Base-by-base conservation (phyloP, 108 stramenopile genomes). In the Skeletonema menzelii region DNA sequence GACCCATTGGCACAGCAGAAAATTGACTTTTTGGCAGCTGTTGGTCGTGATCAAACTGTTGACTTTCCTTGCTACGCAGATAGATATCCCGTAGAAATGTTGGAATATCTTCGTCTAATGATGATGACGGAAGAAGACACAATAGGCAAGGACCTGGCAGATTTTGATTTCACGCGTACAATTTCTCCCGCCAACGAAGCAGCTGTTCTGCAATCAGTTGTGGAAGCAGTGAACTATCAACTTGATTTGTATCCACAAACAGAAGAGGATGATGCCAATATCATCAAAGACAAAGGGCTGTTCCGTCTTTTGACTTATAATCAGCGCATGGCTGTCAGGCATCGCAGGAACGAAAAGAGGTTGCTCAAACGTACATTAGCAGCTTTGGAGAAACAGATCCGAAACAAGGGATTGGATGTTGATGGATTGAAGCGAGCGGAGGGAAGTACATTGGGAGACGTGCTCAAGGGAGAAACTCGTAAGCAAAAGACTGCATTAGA, bases 61-160 rank as follows among this genome's bases (percentile, higher is more conserved):
- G 95, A 94, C 55, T 98, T 98, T 61, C 97, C 96, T 8, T 91
- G 96, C 35, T 97, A 97, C 65, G 91, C 95, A 22, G 96, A 97
- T 86, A 89, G 97, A 63, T 98, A 96, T 59, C 96, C 96, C 6
- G 87, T 90, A 64, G 97, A 98, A 83, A 88, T 97, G 73, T 73
- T 98, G 58, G 94, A 98, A 85, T 98, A 93, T 76, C 84, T 97
- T 57, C 85, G 97, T n/a, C 72, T 98, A 61, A 92, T 97, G 89
- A 88, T 90, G 69, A 91, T 96, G 85, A 97, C 94, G 13, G 83
- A 82, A n/a, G 96, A 97, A 34, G 95, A 98, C 70, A 87, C 94
- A 0, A 72, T 92, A 19, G 94, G 88, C 13, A 88, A 86, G 55
- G 84, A 87, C 30, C 78, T 92, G 15, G 42, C 70, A 10, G 90